Evolutionary conservation across 345 rosid genomes (phyloP), one percentile per base, ranked within the genome.

Genomic region (Eucalyptus fibrosa): DNA sequence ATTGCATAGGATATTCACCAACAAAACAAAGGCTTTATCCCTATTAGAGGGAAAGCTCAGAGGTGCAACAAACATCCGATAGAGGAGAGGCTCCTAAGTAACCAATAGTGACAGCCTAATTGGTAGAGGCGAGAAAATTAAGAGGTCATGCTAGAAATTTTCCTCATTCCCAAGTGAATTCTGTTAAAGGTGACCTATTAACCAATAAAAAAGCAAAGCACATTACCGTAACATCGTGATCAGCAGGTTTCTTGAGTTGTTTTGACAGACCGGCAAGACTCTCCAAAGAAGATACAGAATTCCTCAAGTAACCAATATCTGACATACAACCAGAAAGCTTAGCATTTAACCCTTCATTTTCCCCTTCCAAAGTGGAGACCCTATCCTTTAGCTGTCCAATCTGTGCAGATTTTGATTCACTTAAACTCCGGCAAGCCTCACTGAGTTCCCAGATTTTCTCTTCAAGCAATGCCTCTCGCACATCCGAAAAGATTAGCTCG

Each of bases 211-310:
- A 17, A 5, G 7, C 18, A 30, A 72, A 86, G 81, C 59, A 80
- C 28, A 67, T 92, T 94, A 97, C 99, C 95, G 90, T 94, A 87
- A 89, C 86, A 92, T 91, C 94, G 86, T 92, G 91, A 50, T 67
- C 88, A 37, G 92, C 91, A 87, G 90, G 90, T 86, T 91, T 87
- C 85, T 86, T 88, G 88, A 88, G 91, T 89, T 90, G 65, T 42
- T 87, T 87, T 51, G 87, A 92, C 91, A 92, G 77, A 90, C 91
- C 89, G 88, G 91, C 86, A 91, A 89, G 95, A 86, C 92, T 93
- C 91, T 96, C 99, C 91, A 98, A 91, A 86, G 97, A 96, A 67
- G 91, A 87, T 60, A 98, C 60, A 89, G 94, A 91, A 55, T 95
- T 95, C 90, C 89, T 92, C 91, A 98, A 91, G 91, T 96, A 92